A percentile compares a stretch with the other conserved stretches of the same genome.
These are phyloP conservation scores for Nakaseomyces delphensis DNA, from an alignment of 1,139 yeast species.

Conservation along the genomic window DNA sequence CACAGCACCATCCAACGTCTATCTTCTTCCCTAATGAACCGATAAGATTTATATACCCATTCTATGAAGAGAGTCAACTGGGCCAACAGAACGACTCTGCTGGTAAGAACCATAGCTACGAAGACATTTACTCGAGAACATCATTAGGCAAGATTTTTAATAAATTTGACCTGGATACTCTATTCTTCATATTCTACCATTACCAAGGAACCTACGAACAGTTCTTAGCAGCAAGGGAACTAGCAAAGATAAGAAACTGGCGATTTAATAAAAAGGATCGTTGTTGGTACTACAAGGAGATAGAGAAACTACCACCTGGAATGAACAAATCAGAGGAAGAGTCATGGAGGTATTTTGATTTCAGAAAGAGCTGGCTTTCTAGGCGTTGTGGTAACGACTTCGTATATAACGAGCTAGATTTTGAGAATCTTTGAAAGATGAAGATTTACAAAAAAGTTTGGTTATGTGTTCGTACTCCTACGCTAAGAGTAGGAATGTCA, in stretches of 20 bases:
- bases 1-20: conserved; percentile 81
- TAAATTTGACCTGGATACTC: conserved; percentile 77
- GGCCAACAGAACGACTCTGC: conserved; percentile 10
- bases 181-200: conserved; percentile 85
- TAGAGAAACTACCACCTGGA: conserved; percentile 41
- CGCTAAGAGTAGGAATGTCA: no score
- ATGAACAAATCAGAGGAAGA: conserved; percentile 37
- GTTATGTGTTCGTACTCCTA: no score
- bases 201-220: conserved; percentile 62
- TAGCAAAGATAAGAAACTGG: conserved; percentile 74
- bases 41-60: conserved; percentile 27
- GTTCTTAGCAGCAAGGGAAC: conserved; percentile 76
- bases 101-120: conserved; percentile 7
- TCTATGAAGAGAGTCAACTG: conserved; percentile 32
- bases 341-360: conserved; percentile 81
- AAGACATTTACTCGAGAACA: conserved; percentile 29
- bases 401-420: conserved; percentile 44
- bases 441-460: no score
- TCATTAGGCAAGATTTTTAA: conserved; percentile 43
- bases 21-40: conserved; percentile 92
- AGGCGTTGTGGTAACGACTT: conserved; percentile 42
- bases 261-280: conserved; percentile 63
- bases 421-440: conserved; percentile 37
- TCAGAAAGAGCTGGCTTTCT: conserved; percentile 81
- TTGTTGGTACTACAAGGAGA: conserved; percentile 75